Conservation (phyloP, 179 eudicot species). For the Monotropa hypopitys region DNA sequence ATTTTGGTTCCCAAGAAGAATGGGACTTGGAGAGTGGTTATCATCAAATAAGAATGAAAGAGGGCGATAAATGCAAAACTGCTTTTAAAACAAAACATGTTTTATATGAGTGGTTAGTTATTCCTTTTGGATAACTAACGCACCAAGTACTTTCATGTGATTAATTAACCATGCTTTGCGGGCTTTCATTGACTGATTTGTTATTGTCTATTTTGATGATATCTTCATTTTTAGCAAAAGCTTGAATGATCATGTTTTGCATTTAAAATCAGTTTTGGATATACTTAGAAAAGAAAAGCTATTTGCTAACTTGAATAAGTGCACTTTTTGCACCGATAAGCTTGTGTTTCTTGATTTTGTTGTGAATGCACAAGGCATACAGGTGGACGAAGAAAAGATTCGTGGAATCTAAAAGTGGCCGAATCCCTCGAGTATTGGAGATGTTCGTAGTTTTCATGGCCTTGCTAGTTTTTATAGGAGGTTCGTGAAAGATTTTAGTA, state of each 20-base stretch:
- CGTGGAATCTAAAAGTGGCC: constrained; percentile 10
- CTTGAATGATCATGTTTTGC: neutral
- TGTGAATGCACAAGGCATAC: neutral
- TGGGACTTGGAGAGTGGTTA: constrained; percentile 4
- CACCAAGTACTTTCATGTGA: constrained; percentile 7
- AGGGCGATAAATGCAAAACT: constrained; percentile 8
- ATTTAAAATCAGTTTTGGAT: neutral
- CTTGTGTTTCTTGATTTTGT: neutral
- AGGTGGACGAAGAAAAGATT: neutral
- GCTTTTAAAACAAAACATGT: constrained; percentile 2
- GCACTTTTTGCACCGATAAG: neutral
- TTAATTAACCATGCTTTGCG: constrained; percentile 6
- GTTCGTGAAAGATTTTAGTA: neutral
- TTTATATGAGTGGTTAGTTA: constrained; percentile 5
- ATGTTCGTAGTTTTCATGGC: neutral
- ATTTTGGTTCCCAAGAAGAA: constrained; percentile 8
- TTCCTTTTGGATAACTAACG: constrained; percentile 12
- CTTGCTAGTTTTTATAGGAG: constrained; percentile 8
- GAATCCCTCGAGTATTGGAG: neutral
- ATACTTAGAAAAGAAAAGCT: neutral
- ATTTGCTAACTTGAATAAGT: constrained; percentile 9
- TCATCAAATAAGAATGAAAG: constrained; percentile 5
- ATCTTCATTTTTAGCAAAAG: neutral
- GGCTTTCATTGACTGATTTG: constrained; percentile 5
- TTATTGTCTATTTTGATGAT: constrained; percentile 6